Conservation (phyloP, 176 grass and related monocot genomes). For the Saccharum spontaneum region DNA sequence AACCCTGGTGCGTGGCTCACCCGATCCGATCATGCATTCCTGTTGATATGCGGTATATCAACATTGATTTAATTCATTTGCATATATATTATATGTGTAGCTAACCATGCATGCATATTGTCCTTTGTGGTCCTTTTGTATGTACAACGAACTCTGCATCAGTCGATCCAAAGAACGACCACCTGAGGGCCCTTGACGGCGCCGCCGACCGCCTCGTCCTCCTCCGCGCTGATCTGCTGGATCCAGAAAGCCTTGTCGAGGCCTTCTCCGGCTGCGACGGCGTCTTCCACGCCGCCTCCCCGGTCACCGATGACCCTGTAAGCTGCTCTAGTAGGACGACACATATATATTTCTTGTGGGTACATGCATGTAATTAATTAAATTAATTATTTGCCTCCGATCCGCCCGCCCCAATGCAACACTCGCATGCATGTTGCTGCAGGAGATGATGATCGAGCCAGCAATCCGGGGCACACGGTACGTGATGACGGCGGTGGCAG, state of each 20-base stretch:
- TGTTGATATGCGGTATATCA: too few relatives aligned
- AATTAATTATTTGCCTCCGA: too few relatives aligned
- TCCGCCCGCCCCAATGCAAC: too few relatives aligned
- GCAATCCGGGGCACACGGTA: slow-evolving; percentile 60
- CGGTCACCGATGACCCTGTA: slow-evolving; percentile 66
- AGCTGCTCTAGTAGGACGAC: neutral
- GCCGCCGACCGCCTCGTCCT: slow-evolving; percentile 46
- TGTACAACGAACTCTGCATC: neutral
- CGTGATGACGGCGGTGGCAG: slow-evolving; percentile 55
- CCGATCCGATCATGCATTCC: neutral
- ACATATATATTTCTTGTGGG: neutral
- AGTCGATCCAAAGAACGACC: slow-evolving; percentile 62
- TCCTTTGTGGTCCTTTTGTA: too few relatives aligned
- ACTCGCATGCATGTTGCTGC: neutral
- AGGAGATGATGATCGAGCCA: slow-evolving; percentile 83
- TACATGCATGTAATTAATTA: too few relatives aligned
- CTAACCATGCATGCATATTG: neutral
- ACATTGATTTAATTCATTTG: too few relatives aligned
- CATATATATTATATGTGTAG: too few relatives aligned
- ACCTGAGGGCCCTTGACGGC: slow-evolving; percentile 44
- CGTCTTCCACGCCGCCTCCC: slow-evolving; percentile 63
- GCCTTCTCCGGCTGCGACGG: slow-evolving; percentile 62
- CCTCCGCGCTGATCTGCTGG: slow-evolving; percentile 49
- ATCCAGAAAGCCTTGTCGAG: slow-evolving; percentile 28
- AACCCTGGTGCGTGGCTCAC: slow-evolving; percentile 49